A percentile compares a stretch with the other conserved stretches of the same genome.
Conservation (phyloP, 768 basidiomycete genomes). For the Phanerochaete carnosa region DNA sequence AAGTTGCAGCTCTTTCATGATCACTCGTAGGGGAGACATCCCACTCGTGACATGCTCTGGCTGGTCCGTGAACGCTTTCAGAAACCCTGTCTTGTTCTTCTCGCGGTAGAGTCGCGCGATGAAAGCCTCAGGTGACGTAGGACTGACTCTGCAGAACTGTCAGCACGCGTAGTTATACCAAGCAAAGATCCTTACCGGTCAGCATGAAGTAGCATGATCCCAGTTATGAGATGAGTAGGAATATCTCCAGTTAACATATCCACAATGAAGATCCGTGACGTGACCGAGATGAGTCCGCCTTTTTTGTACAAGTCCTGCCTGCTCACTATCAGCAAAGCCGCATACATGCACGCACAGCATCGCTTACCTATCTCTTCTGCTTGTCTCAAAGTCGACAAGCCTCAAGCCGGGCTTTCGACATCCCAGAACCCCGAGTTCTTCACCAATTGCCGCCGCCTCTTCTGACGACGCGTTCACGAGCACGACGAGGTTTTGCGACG, state of each 20-base stretch:
- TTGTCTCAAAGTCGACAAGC: slow-evolving; percentile 79
- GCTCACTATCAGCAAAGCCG: not conserved
- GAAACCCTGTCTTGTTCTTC: slow-evolving; percentile 84
- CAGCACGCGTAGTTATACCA: not conserved
- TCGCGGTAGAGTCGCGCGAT: slow-evolving; percentile 89
- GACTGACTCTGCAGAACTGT: slow-evolving; percentile 58
- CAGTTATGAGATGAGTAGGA: slow-evolving; percentile 82
- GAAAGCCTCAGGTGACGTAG: slow-evolving; percentile 86
- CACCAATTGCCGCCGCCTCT: slow-evolving; percentile 89
- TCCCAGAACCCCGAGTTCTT: slow-evolving; percentile 90
- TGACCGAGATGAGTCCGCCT: slow-evolving; percentile 89
- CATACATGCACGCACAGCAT: not conserved
- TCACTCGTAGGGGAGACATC: slow-evolving; percentile 84
- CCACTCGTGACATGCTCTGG: slow-evolving; percentile 94
- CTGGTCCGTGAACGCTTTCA: slow-evolving; percentile 97
- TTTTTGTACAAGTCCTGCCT: slow-evolving; percentile 81
- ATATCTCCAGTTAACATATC: slow-evolving; percentile 90
- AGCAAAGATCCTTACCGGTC: slow-evolving; percentile 57
- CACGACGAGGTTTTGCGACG: slow-evolving; percentile 77
- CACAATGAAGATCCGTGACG: slow-evolving; percentile 90
- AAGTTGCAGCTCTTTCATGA: slow-evolving; percentile 90
- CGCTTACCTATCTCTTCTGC: slow-evolving; percentile 70
- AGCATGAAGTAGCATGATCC: slow-evolving; percentile 86
- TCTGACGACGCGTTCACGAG: slow-evolving; percentile 82
- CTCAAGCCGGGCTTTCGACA: slow-evolving; percentile 84